These are phyloP conservation scores for Ascochyta viciae-villosae DNA, from an alignment of 2,329 filamentous ascomycete species.

Conservation along the genomic window DNA sequence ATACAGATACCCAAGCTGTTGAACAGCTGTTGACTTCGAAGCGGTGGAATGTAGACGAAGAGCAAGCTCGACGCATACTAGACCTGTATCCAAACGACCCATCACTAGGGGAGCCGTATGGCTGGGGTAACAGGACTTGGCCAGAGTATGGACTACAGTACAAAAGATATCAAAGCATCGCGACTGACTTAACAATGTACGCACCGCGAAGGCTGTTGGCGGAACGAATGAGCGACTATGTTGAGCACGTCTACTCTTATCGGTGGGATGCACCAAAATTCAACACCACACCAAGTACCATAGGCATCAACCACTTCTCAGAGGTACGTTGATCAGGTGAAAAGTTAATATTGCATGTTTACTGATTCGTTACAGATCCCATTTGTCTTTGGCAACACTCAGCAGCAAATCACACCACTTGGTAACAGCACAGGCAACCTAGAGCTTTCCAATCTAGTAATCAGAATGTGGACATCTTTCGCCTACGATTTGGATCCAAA, in stretches of 20 bases:
- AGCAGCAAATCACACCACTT: slow-evolving; percentile 36
- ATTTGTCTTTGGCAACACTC: slow-evolving; percentile 38
- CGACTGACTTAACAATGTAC: slow-evolving; percentile 39
- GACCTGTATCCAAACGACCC: slow-evolving; percentile 48
- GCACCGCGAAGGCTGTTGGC: slow-evolving; percentile 36
- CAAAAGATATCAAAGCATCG: slow-evolving; percentile 39
- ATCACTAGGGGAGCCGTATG: slow-evolving; percentile 54
- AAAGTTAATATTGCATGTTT: too few species aligned
- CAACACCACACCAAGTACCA: slow-evolving; percentile 35
- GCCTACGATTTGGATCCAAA: slow-evolving; percentile 40
- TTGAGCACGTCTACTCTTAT: slow-evolving; percentile 35
- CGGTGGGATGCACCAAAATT: slow-evolving; percentile 43
- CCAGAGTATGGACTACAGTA: slow-evolving; percentile 37
- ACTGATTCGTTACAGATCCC: slow-evolving; percentile 31
- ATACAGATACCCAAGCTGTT: slow-evolving; percentile 49
- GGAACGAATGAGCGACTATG: slow-evolving; percentile 31
- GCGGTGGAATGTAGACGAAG: slow-evolving; percentile 35
- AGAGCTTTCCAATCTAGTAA: slow-evolving; percentile 32
- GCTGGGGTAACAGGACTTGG: slow-evolving; percentile 41
- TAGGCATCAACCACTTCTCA: slow-evolving; percentile 41
- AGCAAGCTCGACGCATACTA: slow-evolving; percentile 29
- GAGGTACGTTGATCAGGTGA: slow-evolving; percentile 23
- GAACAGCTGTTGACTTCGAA: slow-evolving; percentile 43
- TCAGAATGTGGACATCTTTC: slow-evolving; percentile 43
- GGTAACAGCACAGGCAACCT: slow-evolving; percentile 33